Percentiles rank a stretch among this genome's conserved stretches.
phyloP scores from a whole-genome alignment of 352 stramenopile species.

The Phytophthora sojae region DNA sequence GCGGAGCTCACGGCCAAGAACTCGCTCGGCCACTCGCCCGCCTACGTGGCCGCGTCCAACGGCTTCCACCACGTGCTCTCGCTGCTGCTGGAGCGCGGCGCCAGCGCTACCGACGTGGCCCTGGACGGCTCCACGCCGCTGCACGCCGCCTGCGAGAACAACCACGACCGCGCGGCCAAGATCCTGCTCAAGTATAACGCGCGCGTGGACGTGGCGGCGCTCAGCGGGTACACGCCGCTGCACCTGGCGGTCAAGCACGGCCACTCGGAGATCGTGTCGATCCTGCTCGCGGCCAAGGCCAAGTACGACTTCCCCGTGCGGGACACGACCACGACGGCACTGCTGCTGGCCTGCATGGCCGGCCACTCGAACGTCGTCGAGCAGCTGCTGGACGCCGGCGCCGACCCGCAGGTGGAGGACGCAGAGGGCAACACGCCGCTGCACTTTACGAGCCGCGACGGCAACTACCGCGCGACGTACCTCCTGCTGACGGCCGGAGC shows the following conservation, averaged over 20 bases:
- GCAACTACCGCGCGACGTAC: slow-evolving; percentile 83
- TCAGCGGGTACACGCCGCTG: slow-evolving; percentile 64
- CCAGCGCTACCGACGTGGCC: slow-evolving; percentile 59
- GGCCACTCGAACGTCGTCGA: slow-evolving; percentile 73
- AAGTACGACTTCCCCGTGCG: slow-evolving; percentile 59
- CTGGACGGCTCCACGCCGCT: slow-evolving; percentile 64
- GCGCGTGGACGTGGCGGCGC: slow-evolving; percentile 43
- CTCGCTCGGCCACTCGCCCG: slow-evolving; percentile 58
- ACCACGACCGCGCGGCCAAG: slow-evolving; percentile 60
- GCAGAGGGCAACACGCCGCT: slow-evolving; percentile 82
- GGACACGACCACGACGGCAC: slow-evolving; percentile 60
- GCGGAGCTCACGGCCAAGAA: slow-evolving; percentile 63
- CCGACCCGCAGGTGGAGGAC: slow-evolving; percentile 82
- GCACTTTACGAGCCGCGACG: slow-evolving; percentile 77
- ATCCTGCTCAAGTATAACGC: slow-evolving; percentile 73
- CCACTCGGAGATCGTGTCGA: slow-evolving; percentile 47
- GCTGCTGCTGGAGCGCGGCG: slow-evolving; percentile 76
- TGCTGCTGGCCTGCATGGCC: slow-evolving; percentile 73
- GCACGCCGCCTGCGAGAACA: slow-evolving; percentile 68
- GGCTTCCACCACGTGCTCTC: slow-evolving; percentile 71
- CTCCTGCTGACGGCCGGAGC: slow-evolving; percentile 83
- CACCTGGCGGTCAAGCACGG: slow-evolving; percentile 72
- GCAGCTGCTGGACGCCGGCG: slow-evolving; percentile 72
- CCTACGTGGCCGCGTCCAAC: slow-evolving; percentile 64
- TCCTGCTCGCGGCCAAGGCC: slow-evolving; percentile 53